These are phyloP conservation scores for Trifolium pratense DNA, from an alignment of 306 rosid species.

Conservation along the genomic window DNA sequence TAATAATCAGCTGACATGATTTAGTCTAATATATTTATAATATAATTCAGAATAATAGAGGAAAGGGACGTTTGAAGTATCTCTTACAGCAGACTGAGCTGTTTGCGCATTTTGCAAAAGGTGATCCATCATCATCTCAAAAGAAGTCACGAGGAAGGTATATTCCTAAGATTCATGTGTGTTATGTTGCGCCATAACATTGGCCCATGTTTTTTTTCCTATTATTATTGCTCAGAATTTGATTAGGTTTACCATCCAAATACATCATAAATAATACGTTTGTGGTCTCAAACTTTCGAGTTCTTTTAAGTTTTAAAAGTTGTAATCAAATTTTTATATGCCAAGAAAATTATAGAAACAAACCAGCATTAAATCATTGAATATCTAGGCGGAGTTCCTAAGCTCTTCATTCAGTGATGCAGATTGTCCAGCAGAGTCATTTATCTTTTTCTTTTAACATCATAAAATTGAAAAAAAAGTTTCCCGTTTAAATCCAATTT, in stretches of 20 bases:
- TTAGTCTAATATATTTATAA: background rate
- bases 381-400: background rate
- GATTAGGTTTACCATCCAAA: background rate
- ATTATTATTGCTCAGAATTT: background rate
- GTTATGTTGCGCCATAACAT: background rate
- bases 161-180: slow-evolving; percentile 7
- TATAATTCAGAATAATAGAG: slow-evolving; percentile 73
- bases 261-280: background rate
- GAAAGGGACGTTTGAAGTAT: slow-evolving; percentile 93
- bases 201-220: background rate
- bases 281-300: background rate
- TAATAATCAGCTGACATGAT: background rate
- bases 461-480: background rate
- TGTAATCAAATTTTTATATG: background rate
- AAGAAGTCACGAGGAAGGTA: slow-evolving; percentile 86
- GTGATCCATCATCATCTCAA: slow-evolving; percentile 77
- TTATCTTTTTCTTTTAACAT: slow-evolving; percentile 5
- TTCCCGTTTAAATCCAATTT: slow-evolving; percentile 2
- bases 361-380: background rate
- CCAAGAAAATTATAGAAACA: slow-evolving; percentile 24
- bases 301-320: background rate
- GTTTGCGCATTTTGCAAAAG: slow-evolving; percentile 97
- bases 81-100: slow-evolving; percentile 94
- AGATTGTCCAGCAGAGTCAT: slow-evolving; percentile 7
- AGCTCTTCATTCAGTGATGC: slow-evolving; percentile 1